Percentiles rank a stretch among this genome's conserved stretches.
Conservation (phyloP, 306 rosid genomes). For the Dryas drummondii region DNA sequence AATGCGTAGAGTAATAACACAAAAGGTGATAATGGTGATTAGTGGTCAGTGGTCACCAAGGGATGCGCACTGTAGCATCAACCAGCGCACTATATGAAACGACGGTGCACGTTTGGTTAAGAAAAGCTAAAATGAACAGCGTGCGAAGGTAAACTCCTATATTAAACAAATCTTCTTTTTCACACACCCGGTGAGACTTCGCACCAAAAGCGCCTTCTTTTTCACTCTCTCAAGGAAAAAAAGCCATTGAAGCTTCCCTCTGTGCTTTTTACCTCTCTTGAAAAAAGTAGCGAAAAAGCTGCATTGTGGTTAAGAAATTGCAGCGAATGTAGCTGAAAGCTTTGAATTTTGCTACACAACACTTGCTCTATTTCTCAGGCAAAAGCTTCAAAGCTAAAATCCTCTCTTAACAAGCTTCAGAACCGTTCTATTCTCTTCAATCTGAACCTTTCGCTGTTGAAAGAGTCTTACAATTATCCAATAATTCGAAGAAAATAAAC, state of each 20-base stretch:
- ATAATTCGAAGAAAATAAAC: background rate
- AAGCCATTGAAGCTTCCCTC: slow-evolving; percentile 18
- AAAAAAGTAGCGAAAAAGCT: slow-evolving; percentile 29
- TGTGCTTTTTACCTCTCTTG: slow-evolving; percentile 30
- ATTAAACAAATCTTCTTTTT: slow-evolving; percentile 13
- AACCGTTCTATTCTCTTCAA: background rate
- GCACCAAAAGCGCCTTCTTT: slow-evolving; percentile 31
- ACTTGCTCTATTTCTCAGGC: slow-evolving; percentile 12
- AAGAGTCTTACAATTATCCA: background rate
- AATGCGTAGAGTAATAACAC: slow-evolving; percentile 24
- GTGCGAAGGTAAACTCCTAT: slow-evolving; percentile 24
- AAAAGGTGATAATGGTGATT: background rate
- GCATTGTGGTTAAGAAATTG: slow-evolving; percentile 29
- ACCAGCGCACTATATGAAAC: slow-evolving; percentile 23
- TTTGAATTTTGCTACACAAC: slow-evolving; percentile 30
- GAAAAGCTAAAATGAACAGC: slow-evolving; percentile 33
- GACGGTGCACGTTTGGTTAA: slow-evolving; percentile 17
- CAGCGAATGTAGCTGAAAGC: slow-evolving; percentile 34
- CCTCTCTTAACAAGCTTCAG: slow-evolving; percentile 10
- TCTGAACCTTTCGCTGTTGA: slow-evolving; percentile 8
- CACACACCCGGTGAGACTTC: slow-evolving; percentile 14
- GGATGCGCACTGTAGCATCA: slow-evolving; percentile 26
- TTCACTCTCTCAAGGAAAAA: slow-evolving; percentile 11
- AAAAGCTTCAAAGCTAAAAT: slow-evolving; percentile 30
- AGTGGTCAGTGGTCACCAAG: background rate